These are phyloP conservation scores for Populus euphratica DNA, from an alignment of 345 rosid genomes.

Conservation along the genomic window DNA sequence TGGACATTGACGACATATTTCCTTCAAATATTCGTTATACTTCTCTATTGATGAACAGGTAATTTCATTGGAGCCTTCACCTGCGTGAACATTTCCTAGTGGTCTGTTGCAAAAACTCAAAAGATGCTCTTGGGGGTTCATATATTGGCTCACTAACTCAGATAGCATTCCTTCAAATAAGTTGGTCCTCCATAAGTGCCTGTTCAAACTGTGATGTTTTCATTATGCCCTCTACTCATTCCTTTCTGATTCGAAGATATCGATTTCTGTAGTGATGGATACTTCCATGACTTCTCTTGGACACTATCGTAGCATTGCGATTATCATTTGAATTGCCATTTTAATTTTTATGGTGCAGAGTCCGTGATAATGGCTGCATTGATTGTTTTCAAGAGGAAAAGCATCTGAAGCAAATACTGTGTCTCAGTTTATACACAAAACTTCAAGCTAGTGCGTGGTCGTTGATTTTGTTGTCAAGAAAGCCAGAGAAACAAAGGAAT, in stretches of 20 bases:
- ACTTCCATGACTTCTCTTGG: no score
- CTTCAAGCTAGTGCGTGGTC: constrained; percentile 60
- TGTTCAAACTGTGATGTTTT: neutral
- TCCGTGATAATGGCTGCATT: constrained; percentile 19
- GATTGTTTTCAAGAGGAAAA: constrained; percentile 43
- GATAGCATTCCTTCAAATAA: neutral
- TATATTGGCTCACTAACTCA: neutral
- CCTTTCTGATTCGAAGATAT: neutral
- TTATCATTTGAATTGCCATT: neutral
- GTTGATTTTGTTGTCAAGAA: constrained; percentile 57
- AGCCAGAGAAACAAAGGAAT: constrained; percentile 37
- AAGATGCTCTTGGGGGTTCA: neutral
- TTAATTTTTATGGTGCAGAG: constrained; percentile 22
- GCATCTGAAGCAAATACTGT: constrained; percentile 33
- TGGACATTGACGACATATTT: constrained; percentile 60
- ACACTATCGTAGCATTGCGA: neutral
- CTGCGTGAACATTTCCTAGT: neutral
- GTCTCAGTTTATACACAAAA: constrained; percentile 39
- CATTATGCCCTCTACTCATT: neutral
- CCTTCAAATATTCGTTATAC: constrained; percentile 17
- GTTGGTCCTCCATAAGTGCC: neutral
- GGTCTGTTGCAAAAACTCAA: neutral
- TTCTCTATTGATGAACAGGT: constrained; percentile 28
- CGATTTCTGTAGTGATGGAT: no score
- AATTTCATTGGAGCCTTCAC: constrained; percentile 12